Conservation (phyloP, 305 asterid genomes). For the Andrographis paniculata region DNA sequence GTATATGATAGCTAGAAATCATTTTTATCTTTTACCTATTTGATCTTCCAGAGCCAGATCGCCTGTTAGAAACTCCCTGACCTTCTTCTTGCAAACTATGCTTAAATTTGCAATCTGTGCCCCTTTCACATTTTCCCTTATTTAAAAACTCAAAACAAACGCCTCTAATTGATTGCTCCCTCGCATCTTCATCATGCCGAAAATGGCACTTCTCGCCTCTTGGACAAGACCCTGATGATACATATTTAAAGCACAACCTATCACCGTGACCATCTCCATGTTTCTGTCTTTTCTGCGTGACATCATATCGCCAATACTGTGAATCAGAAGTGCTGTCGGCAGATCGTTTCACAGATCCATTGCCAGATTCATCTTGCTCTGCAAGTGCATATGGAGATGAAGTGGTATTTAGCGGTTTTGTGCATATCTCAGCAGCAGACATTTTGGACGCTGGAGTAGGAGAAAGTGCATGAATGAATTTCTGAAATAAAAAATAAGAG, state of each 20-base stretch:
- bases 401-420: slow-evolving; percentile 72
- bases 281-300: slow-evolving; percentile 66
- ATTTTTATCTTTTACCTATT: slow-evolving; percentile 41
- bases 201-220: slow-evolving; percentile 81
- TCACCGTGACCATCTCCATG: slow-evolving; percentile 64
- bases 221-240: slow-evolving; percentile 85
- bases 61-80: slow-evolving; percentile 31
- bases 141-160: slow-evolving; percentile 95
- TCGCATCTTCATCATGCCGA: slow-evolving; percentile 85
- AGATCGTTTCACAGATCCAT: slow-evolving; percentile 45
- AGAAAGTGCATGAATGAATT: slow-evolving; percentile 92
- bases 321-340: slow-evolving; percentile 52
- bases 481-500: slow-evolving; percentile 37
- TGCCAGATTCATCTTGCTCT: slow-evolving; percentile 32
- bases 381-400: slow-evolving; percentile 48
- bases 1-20: no score
- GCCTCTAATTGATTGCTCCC: slow-evolving; percentile 78
- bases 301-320: slow-evolving; percentile 94
- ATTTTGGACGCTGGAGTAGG: slow-evolving; percentile 84
- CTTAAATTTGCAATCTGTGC: slow-evolving; percentile 84
- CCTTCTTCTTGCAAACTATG: slow-evolving; percentile 76
- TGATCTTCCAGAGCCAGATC: slow-evolving; percentile 46
- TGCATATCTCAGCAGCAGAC: slow-evolving; percentile 62
- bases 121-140: slow-evolving; percentile 94
- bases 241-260: slow-evolving; percentile 75